These are phyloP conservation scores for Podila verticillata DNA, from an alignment of 192 early-diverging fungal species.

Conservation along the genomic window DNA sequence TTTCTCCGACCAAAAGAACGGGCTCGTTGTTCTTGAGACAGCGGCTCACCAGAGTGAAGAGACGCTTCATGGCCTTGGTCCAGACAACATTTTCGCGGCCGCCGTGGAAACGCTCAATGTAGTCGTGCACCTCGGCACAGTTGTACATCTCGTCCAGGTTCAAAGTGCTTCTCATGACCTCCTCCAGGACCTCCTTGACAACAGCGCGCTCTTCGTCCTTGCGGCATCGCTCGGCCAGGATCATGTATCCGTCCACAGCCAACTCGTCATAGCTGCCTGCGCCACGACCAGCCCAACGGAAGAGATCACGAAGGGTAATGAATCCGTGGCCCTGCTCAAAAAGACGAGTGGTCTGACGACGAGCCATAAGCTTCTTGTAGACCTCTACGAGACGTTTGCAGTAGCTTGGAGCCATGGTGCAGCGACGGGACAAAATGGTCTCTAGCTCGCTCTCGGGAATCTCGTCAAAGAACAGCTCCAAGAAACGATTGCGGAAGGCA, in stretches of 20 bases:
- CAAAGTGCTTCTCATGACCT: conserved; percentile 77
- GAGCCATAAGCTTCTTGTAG: conserved; percentile 81
- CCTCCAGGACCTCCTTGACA: conserved; percentile 86
- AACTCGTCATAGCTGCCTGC: conserved; percentile 81
- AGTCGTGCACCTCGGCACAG: conserved; percentile 60
- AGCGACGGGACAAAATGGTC: conserved; percentile 86
- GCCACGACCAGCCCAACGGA: conserved; percentile 94
- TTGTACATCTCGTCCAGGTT: conserved; percentile 73
- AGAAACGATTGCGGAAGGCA: conserved; percentile 97
- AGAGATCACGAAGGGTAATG: conserved; percentile 96
- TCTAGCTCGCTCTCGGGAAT: conserved; percentile 94
- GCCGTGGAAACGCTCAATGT: conserved; percentile 54
- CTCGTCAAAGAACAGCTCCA: conserved; percentile 97
- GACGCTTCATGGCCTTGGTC: conserved; percentile 92
- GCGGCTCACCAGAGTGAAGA: conserved; percentile 86
- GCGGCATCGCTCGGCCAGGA: conserved; percentile 91
- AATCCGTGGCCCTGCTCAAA: conserved; percentile 96
- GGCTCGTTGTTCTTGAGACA: conserved; percentile 89
- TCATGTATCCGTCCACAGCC: conserved; percentile 96
- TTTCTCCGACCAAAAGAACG: conserved; percentile 95
- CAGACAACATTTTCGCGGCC: conserved; percentile 76
- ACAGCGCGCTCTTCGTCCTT: conserved; percentile 81
- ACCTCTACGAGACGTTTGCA: conserved; percentile 86
- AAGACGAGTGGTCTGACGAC: conserved; percentile 82
- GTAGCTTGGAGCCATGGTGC: conserved; percentile 89